Percentiles rank a stretch among this genome's conserved stretches.
Conservation (phyloP, 2,329 filamentous ascomycete genomes). For the Phialocephala subalpina region DNA sequence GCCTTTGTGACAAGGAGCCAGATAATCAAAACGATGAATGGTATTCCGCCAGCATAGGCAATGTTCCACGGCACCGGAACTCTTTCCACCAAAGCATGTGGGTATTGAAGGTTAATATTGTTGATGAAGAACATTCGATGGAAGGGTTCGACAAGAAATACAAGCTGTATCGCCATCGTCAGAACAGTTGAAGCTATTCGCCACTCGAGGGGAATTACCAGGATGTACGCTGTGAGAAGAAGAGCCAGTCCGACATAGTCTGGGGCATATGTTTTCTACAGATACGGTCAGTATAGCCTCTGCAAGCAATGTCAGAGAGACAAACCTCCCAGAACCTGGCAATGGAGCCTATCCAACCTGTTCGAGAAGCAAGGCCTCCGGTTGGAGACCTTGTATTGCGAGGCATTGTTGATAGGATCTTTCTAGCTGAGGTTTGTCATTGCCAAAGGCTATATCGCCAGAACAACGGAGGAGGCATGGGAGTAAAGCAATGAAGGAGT, state of each 20-base stretch:
- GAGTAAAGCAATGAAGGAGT: neutral
- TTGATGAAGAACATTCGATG: slow-evolving; percentile 94
- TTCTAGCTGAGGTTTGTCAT: neutral
- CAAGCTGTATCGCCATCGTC: slow-evolving; percentile 55
- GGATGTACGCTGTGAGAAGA: slow-evolving; percentile 72
- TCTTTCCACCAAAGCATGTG: slow-evolving; percentile 83
- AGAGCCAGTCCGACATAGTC: slow-evolving; percentile 84
- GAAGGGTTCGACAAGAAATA: slow-evolving; percentile 81
- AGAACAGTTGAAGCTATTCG: neutral
- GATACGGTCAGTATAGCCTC: slow-evolving; percentile 23
- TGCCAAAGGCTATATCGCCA: neutral
- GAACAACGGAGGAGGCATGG: neutral
- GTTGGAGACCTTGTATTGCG: slow-evolving; percentile 31
- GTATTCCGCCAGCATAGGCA: slow-evolving; percentile 78
- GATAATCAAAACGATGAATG: slow-evolving; percentile 69
- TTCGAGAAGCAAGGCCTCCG: slow-evolving; percentile 34
- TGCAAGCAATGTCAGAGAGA: neutral
- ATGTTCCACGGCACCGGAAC: slow-evolving; percentile 73
- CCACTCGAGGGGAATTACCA: slow-evolving; percentile 52
- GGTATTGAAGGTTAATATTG: slow-evolving; percentile 84
- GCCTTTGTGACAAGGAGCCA: slow-evolving; percentile 71
- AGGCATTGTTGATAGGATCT: slow-evolving; percentile 23
- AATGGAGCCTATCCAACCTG: slow-evolving; percentile 42
- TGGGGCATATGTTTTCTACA: slow-evolving; percentile 80
- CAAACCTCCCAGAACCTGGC: slow-evolving; percentile 45